Evolutionary conservation across 768 basidiomycete genomes (phyloP).

Genomic region (Mycena vulgaris): DNA sequence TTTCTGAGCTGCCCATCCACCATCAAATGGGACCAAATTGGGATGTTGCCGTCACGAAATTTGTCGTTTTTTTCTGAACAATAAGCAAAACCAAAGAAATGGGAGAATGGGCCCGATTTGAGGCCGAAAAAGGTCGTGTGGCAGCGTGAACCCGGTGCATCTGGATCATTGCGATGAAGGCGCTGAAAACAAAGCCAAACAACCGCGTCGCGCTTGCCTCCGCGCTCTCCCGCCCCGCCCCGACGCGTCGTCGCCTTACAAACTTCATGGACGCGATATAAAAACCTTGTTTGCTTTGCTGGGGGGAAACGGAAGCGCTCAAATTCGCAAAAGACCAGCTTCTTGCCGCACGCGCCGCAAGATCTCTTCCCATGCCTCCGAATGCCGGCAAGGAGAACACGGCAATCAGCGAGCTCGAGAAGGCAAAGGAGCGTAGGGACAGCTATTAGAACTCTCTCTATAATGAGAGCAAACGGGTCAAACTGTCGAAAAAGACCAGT

Average conservation of each 20-base stretch:
- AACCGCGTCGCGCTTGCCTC: not conserved
- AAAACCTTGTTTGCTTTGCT: not conserved
- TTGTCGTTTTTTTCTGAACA: not conserved
- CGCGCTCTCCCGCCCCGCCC: not conserved
- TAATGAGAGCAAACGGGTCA: not conserved
- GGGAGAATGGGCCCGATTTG: not conserved
- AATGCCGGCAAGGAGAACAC: conserved; percentile 5
- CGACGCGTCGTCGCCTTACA: not conserved
- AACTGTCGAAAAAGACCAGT: not conserved
- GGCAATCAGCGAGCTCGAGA: not conserved
- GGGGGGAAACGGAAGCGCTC: not conserved
- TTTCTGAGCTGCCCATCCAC: not conserved
- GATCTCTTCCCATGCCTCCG: not conserved
- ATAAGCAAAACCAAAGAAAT: not conserved
- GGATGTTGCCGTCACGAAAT: not conserved
- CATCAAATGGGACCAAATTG: not conserved
- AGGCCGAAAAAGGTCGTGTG: not conserved
- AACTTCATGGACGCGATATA: not conserved
- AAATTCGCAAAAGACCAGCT: not conserved
- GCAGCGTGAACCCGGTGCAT: not conserved
- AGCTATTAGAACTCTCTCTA: conserved; percentile 3
- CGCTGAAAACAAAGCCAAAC: not conserved
- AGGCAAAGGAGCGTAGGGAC: not conserved
- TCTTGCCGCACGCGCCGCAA: not conserved
- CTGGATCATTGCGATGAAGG: not conserved